Percentiles rank a stretch among this genome's conserved stretches.
phyloP scores from a whole-genome alignment of 768 basidiomycete genomes.

The Mrakia gelida region DNA sequence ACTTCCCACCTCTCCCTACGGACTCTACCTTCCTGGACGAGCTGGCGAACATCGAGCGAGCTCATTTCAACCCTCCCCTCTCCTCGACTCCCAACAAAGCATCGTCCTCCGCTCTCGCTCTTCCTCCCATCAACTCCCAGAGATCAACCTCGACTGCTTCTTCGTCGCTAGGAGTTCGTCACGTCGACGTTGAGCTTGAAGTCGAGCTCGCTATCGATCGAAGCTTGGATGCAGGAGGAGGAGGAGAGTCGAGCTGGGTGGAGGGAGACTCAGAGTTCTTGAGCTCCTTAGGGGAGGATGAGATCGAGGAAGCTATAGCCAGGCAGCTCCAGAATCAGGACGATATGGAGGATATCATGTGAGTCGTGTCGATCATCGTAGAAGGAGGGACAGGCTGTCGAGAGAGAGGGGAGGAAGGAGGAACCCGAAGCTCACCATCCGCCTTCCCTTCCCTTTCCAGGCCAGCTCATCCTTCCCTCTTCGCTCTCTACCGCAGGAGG shows the following conservation, averaged over 20 bases:
- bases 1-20: conserved; percentile 3
- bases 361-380: neutral
- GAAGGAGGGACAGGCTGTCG: too few relatives aligned
- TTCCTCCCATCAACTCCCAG: neutral
- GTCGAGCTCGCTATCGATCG: conserved; percentile 12
- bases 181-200: conserved; percentile 9
- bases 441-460: neutral
- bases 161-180: neutral
- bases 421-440: neutral
- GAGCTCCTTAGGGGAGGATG: neutral
- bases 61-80: neutral
- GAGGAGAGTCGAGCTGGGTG: neutral
- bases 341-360: conserved; percentile 1
- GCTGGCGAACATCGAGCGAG: neutral
- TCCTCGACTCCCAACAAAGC: too few relatives aligned
- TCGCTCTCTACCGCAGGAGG: conserved; percentile 34
- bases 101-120: neutral
- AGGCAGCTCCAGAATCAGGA: neutral
- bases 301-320: conserved; percentile 1
- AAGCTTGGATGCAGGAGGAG: neutral
- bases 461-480: conserved; percentile 1
- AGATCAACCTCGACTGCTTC: neutral
- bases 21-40: conserved; percentile 15
- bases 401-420: neutral
- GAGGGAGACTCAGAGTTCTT: conserved; percentile 5